phyloP scores from a whole-genome alignment of 108 stramenopile genomes.

The Cyclotella baltica region DNA sequence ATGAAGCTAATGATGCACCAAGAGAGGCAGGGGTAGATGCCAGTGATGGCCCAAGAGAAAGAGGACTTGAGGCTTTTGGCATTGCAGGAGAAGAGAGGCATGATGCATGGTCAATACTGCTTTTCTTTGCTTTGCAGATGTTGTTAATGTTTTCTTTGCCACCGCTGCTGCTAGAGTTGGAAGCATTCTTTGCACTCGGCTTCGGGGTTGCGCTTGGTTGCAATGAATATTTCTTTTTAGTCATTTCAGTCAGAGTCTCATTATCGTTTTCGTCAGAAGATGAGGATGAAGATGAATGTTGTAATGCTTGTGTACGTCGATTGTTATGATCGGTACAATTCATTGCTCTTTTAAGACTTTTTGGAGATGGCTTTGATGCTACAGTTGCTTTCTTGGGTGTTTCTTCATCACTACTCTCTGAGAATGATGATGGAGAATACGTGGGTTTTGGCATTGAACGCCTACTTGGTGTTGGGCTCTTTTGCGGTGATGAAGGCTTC shows the following conservation, averaged over 20 bases:
- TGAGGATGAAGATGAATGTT: conserved; percentile 9
- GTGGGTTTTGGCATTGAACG: no score
- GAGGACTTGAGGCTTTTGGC: not conserved
- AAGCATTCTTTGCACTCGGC: not conserved
- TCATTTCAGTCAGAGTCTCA: conserved; percentile 11
- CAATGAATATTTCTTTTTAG: conserved; percentile 13
- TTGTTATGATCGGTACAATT: not conserved
- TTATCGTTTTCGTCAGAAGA: conserved; percentile 9
- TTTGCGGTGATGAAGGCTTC: not conserved
- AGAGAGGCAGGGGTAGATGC: conserved; percentile 3
- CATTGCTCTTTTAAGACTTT: not conserved
- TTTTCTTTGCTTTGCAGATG: not conserved
- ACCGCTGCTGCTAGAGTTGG: not conserved
- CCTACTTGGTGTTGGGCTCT: no score
- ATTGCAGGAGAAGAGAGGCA: not conserved
- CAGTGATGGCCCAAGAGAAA: conserved; percentile 7
- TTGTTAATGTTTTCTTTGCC: conserved; percentile 10
- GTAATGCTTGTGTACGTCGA: not conserved
- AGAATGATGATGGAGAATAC: not conserved
- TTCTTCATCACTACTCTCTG: conserved; percentile 9
- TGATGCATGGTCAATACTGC: not conserved
- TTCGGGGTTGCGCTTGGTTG: not conserved
- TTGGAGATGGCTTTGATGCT: not conserved
- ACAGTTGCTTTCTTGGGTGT: not conserved
- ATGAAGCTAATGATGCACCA: not conserved